Evolutionary conservation across 371 early-diverging fungal species (phyloP).

Genomic region (Batkoa obscura): DNA sequence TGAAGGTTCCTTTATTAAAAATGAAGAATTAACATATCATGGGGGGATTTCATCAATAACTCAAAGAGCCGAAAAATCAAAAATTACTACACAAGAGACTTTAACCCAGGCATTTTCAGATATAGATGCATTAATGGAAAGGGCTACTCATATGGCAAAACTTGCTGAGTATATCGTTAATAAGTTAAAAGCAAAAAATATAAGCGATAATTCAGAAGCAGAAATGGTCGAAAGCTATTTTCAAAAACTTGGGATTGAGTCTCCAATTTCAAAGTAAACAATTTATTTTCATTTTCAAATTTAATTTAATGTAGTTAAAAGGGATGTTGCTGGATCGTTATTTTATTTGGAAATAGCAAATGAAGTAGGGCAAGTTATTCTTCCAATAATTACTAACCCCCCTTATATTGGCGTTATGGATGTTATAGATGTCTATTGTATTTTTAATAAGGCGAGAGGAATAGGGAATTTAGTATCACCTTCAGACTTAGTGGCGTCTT

Average conservation of each 20-base stretch:
- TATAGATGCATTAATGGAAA: not conserved
- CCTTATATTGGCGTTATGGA: not conserved
- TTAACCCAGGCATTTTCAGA: not conserved
- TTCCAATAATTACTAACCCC: not conserved
- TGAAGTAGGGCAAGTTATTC: not conserved
- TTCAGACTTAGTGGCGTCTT: not conserved
- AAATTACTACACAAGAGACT: not conserved
- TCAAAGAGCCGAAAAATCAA: not conserved
- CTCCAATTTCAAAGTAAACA: not conserved
- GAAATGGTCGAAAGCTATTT: not conserved
- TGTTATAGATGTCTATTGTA: not conserved
- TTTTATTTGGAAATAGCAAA: not conserved
- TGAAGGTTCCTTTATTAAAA: not conserved
- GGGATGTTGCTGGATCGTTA: constrained; percentile 1
- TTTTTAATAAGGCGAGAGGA: not conserved
- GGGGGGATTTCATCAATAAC: not conserved
- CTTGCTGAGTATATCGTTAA: not conserved
- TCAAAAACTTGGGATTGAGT: not conserved
- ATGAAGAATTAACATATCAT: not conserved
- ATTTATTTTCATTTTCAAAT: not conserved
- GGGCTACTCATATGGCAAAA: not conserved
- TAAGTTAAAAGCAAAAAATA: not conserved
- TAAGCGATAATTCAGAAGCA: not conserved
- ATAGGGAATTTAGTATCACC: not conserved
- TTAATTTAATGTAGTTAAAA: not conserved